Evolutionary conservation across 2,329 filamentous ascomycete genomes (phyloP).

Genomic region (Albophoma yamanashiensis): DNA sequence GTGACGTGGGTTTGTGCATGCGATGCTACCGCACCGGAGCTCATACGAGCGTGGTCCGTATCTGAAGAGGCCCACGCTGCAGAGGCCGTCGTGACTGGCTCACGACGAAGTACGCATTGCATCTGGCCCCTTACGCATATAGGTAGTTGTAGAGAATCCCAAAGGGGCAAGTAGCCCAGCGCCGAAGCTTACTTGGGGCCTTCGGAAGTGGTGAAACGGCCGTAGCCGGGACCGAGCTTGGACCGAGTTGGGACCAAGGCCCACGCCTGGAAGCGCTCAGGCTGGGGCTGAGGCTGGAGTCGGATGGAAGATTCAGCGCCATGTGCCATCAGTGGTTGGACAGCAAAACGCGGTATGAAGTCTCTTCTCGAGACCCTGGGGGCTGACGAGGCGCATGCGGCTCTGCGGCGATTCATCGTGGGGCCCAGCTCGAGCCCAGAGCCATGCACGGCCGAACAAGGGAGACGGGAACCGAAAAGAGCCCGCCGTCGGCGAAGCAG

Average conservation of each 20-base stretch:
- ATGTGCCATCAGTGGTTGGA: constrained; percentile 1
- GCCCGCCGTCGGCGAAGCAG: neutral
- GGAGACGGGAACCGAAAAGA: neutral
- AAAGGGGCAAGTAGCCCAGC: neutral
- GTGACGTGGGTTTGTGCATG: too few relatives aligned
- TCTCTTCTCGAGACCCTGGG: neutral
- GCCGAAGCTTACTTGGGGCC: neutral
- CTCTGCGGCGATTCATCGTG: neutral
- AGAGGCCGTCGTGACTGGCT: neutral
- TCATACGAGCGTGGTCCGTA: neutral
- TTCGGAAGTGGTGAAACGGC: neutral
- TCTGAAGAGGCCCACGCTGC: neutral
- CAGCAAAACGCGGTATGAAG: neutral
- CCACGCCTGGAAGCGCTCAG: neutral
- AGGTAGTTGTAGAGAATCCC: too few relatives aligned
- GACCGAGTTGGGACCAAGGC: neutral
- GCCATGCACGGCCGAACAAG: neutral
- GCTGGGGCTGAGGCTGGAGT: neutral
- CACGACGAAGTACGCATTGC: neutral
- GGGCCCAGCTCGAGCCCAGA: neutral
- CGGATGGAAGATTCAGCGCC: neutral
- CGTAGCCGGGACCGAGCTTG: too few relatives aligned
- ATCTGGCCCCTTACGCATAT: neutral
- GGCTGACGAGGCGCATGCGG: neutral
- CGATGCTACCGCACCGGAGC: neutral